Conservation (phyloP, 225 moss, liverwort and hornwort genomes). For the Lunularia cruciata region DNA sequence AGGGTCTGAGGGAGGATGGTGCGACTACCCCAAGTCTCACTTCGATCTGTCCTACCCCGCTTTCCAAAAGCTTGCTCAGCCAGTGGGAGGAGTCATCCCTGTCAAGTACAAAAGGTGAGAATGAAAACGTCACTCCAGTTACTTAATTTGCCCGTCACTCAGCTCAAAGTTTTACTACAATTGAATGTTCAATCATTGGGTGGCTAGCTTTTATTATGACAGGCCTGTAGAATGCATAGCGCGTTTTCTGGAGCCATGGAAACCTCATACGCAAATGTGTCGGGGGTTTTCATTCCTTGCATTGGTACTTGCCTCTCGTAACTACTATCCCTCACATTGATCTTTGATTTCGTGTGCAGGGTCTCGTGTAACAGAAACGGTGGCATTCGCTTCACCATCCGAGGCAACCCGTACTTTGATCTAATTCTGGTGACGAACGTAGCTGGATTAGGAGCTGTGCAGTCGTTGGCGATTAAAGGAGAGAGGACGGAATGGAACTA, state of each 20-base stretch:
- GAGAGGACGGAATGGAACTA: slow-evolving; percentile 46
- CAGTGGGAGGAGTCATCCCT: slow-evolving; percentile 27
- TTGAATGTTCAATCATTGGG: no score
- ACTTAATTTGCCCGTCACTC: no score
- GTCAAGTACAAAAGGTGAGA: slow-evolving; percentile 33
- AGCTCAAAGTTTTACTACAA: no score
- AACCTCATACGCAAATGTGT: no score
- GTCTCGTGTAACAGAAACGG: slow-evolving; percentile 45
- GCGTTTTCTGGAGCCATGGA: no score
- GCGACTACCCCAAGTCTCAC: slow-evolving; percentile 31
- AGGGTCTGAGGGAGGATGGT: slow-evolving; percentile 39
- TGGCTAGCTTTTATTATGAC: no score
- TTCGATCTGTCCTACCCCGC: slow-evolving; percentile 46
- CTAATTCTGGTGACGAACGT: slow-evolving; percentile 55
- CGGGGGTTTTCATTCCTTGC: no score
- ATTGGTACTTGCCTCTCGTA: no score
- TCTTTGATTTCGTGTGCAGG: no score
- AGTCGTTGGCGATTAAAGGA: slow-evolving; percentile 48
- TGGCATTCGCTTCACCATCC: slow-evolving; percentile 59
- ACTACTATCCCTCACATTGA: no score
- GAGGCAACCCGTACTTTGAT: slow-evolving; percentile 47
- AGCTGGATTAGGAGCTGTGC: slow-evolving; percentile 47
- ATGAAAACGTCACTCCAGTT: no score
- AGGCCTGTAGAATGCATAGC: no score
- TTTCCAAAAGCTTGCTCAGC: slow-evolving; percentile 38